Evolutionary conservation across 306 rosid species (phyloP), one percentile per base, ranked within the genome.

Genomic region (Pyrus bretschneideri): DNA sequence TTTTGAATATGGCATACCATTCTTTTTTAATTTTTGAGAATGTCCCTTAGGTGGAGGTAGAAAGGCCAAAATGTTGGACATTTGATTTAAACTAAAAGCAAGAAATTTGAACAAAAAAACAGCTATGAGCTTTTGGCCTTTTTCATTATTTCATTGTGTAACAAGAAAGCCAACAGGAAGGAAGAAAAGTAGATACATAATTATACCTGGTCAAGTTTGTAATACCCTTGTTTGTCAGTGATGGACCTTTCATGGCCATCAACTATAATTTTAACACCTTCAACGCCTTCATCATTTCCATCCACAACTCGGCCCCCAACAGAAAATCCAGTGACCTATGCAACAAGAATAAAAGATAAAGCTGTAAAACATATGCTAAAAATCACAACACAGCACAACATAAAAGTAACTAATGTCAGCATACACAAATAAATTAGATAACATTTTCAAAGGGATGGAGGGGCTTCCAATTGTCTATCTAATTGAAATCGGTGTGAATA

Each of bases 241-340:
- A 88, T 82, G 38, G 88, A 87, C 85, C 98, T 90, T 83, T 89
- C 93, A 86, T 89, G 88, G 71, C 98, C 98, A 86, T 95, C 99
- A 80, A 95, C 93, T 62, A 86, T 86, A 82, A 95, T 86, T 85
- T 87, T 87, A 73, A 91, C 99, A 71, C 98, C 96, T 78, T 89
- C 96, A 71, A 95, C 93, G 70, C 99, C 99, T 71, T 86, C 67
- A 61, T 81, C 83, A 78, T 92, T 89, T 77, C 96, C 99, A 86
- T 92, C 97, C 78, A 95, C 85, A 40, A 91, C 99, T 61, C 96
- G 90, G 57, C 99, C 99, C 61, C 99, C 99, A 70, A 95, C 86
- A 83, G 99, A 95, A 87, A 95, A 95, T 77, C 99, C 99, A 81
- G 99, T 95, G 67, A 95, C 98, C 99, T 95, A 75, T 38, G 57